phyloP scores from a whole-genome alignment of 2,329 filamentous ascomycete genomes.

The Fusarium sp. region DNA sequence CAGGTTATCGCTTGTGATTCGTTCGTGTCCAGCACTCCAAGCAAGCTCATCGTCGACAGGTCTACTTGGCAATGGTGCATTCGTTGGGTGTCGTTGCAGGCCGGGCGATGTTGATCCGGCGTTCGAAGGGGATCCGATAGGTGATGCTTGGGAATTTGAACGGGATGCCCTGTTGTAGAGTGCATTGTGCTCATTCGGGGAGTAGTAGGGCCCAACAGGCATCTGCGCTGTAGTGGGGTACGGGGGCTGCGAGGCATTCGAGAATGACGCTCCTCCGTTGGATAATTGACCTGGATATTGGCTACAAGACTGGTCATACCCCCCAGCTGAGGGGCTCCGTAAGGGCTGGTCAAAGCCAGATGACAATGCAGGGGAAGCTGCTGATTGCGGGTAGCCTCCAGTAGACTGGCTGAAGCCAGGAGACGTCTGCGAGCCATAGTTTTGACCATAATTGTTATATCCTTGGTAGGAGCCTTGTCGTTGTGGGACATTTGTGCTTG shows the following conservation, averaged over 20 bases:
- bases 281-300: slow-evolving; percentile 54
- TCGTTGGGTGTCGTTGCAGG: slow-evolving; percentile 68
- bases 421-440: slow-evolving; percentile 55
- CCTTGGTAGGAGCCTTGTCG: slow-evolving; percentile 64
- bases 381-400: slow-evolving; percentile 44
- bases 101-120: slow-evolving; percentile 56
- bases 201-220: slow-evolving; percentile 64
- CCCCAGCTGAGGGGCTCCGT: slow-evolving; percentile 52
- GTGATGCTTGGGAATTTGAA: slow-evolving; percentile 64
- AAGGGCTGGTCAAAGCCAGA: slow-evolving; percentile 57
- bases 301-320: slow-evolving; percentile 54
- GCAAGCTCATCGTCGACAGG: slow-evolving; percentile 60
- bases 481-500: slow-evolving; percentile 60
- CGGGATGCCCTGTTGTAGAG: slow-evolving; percentile 59
- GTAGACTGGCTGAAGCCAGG: slow-evolving; percentile 53
- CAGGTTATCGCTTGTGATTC: slow-evolving; percentile 62
- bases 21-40: slow-evolving; percentile 58
- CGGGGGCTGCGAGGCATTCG: slow-evolving; percentile 57
- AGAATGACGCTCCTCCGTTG: slow-evolving; percentile 54
- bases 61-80: slow-evolving; percentile 68
- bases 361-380: slow-evolving; percentile 48
- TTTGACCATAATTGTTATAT: slow-evolving; percentile 58
- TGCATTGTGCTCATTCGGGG: slow-evolving; percentile 59
- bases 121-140: slow-evolving; percentile 58
- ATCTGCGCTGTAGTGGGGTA: slow-evolving; percentile 66